Conservation (phyloP, 495 filamentous ascomycete species). For the Penicillium antarcticum region DNA sequence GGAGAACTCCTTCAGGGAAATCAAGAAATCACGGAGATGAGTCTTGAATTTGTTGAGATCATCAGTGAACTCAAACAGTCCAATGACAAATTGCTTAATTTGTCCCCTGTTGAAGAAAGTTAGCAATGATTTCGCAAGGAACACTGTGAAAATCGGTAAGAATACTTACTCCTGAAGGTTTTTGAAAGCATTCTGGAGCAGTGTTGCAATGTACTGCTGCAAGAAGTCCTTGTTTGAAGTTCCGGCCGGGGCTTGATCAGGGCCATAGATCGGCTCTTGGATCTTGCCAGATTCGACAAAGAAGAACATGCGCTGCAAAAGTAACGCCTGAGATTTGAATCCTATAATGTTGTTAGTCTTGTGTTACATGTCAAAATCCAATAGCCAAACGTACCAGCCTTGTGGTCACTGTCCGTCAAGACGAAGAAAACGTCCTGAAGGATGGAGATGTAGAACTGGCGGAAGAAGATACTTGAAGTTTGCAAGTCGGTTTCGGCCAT, state of each 20-base stretch:
- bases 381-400: slow-evolving; percentile 61
- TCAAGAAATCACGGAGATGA: slow-evolving; percentile 92
- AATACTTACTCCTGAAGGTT: slow-evolving; percentile 84
- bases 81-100: slow-evolving; percentile 84
- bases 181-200: slow-evolving; percentile 88
- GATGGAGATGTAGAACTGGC: slow-evolving; percentile 91
- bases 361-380: not conserved
- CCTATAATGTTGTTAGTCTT: slow-evolving; percentile 39
- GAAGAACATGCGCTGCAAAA: slow-evolving; percentile 94
- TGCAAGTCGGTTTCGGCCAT: slow-evolving; percentile 86
- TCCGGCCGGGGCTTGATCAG: slow-evolving; percentile 76
- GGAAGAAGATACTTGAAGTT: slow-evolving; percentile 93
- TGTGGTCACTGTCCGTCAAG: slow-evolving; percentile 94
- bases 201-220: slow-evolving; percentile 73
- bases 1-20: slow-evolving; percentile 91
- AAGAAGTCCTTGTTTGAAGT: slow-evolving; percentile 90
- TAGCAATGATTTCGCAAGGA: slow-evolving; percentile 21
- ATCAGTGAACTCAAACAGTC: slow-evolving; percentile 75
- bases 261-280: slow-evolving; percentile 79
- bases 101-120: slow-evolving; percentile 58
- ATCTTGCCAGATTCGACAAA: slow-evolving; percentile 84
- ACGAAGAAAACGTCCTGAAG: slow-evolving; percentile 99
- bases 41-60: slow-evolving; percentile 89
- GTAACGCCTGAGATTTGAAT: slow-evolving; percentile 93
- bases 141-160: not conserved